Percentiles rank a stretch among this genome's conserved stretches.
Conservation (phyloP, 2,329 filamentous ascomycete genomes). For the Fusarium cyanostomum region DNA sequence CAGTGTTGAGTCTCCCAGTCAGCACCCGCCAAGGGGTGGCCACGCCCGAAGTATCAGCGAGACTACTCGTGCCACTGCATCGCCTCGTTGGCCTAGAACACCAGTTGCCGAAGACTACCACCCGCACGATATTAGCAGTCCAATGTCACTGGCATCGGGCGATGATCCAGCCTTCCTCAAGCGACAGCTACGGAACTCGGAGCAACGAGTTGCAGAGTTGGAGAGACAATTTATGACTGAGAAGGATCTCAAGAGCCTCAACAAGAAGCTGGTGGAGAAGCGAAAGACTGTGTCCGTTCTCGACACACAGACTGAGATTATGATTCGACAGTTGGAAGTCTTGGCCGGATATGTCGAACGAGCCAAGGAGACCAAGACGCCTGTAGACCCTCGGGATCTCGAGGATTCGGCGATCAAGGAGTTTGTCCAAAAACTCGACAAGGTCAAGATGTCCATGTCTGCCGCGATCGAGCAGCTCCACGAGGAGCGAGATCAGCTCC, state of each 20-base stretch:
- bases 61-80: constrained; percentile 70
- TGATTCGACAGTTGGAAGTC: constrained; percentile 89
- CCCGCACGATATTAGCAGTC: constrained; percentile 74
- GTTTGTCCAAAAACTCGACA: constrained; percentile 78
- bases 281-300: constrained; percentile 94
- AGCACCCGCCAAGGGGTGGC: constrained; percentile 53
- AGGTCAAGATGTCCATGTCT: constrained; percentile 68
- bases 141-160: constrained; percentile 69
- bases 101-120: constrained; percentile 66
- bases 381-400: constrained; percentile 81
- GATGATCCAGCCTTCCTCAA: constrained; percentile 75
- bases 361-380: constrained; percentile 83
- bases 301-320: constrained; percentile 94
- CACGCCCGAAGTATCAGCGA: constrained; percentile 73
- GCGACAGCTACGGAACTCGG: constrained; percentile 81
- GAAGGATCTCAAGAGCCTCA: constrained; percentile 76
- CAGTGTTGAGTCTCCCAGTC: constrained; percentile 70
- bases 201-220: constrained; percentile 86
- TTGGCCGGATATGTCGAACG: constrained; percentile 88
- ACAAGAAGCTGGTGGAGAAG: constrained; percentile 90
- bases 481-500: constrained; percentile 78
- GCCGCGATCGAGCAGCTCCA: constrained; percentile 68
- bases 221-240: constrained; percentile 78
- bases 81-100: constrained; percentile 76
- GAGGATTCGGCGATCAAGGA: constrained; percentile 93